These are phyloP conservation scores for Acacia concinna DNA, from an alignment of 331 rosid species.

Conservation along the genomic window DNA sequence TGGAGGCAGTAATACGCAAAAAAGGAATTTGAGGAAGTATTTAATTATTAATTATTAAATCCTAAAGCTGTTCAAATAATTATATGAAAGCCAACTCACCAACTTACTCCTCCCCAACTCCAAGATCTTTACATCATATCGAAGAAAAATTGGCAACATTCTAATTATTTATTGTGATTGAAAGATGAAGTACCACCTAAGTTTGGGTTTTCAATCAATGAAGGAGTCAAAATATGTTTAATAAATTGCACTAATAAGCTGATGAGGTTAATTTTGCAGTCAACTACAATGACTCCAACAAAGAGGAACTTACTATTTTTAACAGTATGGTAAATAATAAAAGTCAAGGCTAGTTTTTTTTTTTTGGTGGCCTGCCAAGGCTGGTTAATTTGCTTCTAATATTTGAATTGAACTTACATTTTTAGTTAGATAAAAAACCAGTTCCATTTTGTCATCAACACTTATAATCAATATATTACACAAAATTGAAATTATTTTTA, in stretches of 20 bases:
- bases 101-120: constrained; percentile 29
- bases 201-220: background rate
- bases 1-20: background rate
- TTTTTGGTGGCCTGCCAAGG: no score
- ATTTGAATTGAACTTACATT: background rate
- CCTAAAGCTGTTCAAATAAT: background rate
- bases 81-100: constrained; percentile 28
- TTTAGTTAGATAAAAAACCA: background rate
- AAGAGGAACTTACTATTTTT: background rate
- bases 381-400: background rate
- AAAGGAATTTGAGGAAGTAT: background rate
- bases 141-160: constrained; percentile 34
- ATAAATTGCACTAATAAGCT: constrained; percentile 19
- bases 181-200: constrained; percentile 10
- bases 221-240: constrained; percentile 15
- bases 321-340: background rate
- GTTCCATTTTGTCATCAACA: background rate
- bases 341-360: background rate
- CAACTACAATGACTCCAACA: background rate
- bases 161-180: constrained; percentile 25
- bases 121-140: constrained; percentile 38
- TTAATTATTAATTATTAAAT: background rate
- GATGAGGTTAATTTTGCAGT: background rate
- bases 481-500: background rate
- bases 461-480: background rate